Conservation (phyloP, 768 basidiomycete genomes). For the Podaxis rugospora region DNA sequence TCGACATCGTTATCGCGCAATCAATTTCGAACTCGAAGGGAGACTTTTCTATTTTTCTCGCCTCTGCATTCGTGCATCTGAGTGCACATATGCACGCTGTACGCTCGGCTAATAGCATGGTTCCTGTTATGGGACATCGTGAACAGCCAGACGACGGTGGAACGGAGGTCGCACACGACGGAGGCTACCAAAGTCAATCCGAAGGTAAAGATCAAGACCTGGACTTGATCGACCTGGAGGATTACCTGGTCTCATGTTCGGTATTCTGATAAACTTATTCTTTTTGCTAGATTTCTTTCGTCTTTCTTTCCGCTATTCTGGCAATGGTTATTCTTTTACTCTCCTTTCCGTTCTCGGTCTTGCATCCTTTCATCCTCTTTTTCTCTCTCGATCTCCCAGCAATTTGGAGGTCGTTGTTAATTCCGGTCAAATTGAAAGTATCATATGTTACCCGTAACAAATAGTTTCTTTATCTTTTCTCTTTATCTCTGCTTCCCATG, state of each 20-base stretch:
- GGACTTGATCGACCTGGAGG: not conserved
- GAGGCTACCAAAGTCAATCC: not conserved
- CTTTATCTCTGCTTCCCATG: not conserved
- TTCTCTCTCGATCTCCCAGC: not conserved
- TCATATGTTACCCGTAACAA: not conserved
- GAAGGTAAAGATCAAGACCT: not conserved
- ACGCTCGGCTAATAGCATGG: too few relatives aligned
- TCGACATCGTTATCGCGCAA: not conserved
- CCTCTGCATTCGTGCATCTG: not conserved
- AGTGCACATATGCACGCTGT: not conserved
- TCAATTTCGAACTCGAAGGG: not conserved
- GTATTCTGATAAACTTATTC: not conserved
- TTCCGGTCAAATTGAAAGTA: not conserved
- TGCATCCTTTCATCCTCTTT: not conserved
- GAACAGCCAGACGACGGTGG: too few relatives aligned
- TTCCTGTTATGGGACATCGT: too few relatives aligned
- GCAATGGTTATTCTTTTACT: not conserved
- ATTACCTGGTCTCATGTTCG: not conserved
- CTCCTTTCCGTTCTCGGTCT: not conserved
- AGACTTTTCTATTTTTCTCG: not conserved
- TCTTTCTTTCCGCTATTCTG: not conserved
- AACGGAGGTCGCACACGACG: not conserved
- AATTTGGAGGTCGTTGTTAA: not conserved
- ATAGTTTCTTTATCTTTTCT: not conserved
- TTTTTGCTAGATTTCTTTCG: not conserved